Conservation (phyloP, 305 asterid species). For the Withania somnifera region DNA sequence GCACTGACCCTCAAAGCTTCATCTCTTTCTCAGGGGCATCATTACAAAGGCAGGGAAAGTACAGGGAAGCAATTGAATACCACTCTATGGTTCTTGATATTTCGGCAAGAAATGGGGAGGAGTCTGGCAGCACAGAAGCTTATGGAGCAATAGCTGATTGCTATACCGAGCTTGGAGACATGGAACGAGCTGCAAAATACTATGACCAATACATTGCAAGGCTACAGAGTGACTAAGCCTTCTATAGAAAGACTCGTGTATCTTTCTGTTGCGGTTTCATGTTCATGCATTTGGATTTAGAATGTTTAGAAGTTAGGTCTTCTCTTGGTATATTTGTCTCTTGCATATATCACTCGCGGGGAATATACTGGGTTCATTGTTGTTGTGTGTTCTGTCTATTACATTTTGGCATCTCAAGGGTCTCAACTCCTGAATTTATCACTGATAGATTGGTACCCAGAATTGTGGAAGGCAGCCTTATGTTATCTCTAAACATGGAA, state of each 20-base stretch:
- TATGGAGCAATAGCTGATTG: slow-evolving; percentile 98
- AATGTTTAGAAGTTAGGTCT: background rate
- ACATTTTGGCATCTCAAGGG: background rate
- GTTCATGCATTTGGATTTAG: background rate
- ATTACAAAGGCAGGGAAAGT: slow-evolving; percentile 87
- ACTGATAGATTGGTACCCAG: background rate
- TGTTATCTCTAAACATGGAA: too few species aligned
- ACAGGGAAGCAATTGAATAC: slow-evolving; percentile 72
- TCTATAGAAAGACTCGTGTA: background rate
- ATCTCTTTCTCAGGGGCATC: slow-evolving; percentile 58
- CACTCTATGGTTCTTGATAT: slow-evolving; percentile 76
- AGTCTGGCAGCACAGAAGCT: slow-evolving; percentile 90
- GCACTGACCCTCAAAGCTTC: background rate
- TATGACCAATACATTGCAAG: slow-evolving; percentile 84
- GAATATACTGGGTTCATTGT: background rate
- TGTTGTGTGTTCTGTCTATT: background rate
- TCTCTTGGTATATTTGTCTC: background rate
- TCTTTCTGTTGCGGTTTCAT: background rate
- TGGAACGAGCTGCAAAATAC: slow-evolving; percentile 83
- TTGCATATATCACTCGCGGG: background rate
- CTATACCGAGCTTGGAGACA: slow-evolving; percentile 88
- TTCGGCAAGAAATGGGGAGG: slow-evolving; percentile 77
- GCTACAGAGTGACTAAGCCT: slow-evolving; percentile 60
- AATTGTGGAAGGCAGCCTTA: too few species aligned
- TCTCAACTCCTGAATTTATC: background rate